These are phyloP conservation scores for Butyriboletus loyo DNA, from an alignment of 768 basidiomycete genomes.

Conservation along the genomic window DNA sequence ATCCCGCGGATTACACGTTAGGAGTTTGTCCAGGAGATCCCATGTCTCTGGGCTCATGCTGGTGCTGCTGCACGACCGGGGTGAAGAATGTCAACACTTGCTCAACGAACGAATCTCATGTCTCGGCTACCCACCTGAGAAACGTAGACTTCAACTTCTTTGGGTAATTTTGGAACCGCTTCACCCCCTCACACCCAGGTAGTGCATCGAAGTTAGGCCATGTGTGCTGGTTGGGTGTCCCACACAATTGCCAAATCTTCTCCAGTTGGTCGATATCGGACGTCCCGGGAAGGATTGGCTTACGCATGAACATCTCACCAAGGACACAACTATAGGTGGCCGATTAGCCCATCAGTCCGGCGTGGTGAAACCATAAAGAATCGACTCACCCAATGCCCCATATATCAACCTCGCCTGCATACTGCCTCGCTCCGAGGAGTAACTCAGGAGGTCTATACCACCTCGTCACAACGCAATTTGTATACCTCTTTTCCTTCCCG, in stretches of 20 bases:
- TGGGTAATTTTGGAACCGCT: conserved; percentile 51
- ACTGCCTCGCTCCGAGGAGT: conserved; percentile 81
- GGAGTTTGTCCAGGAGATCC: conserved; percentile 78
- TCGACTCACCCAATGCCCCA: conserved; percentile 89
- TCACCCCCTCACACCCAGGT: conserved; percentile 79
- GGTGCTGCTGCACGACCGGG: conserved; percentile 12
- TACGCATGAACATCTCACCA: conserved; percentile 92
- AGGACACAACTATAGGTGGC: conserved; percentile 69
- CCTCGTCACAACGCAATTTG: conserved; percentile 91
- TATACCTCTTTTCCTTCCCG: conserved; percentile 71
- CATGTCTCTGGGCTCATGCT: conserved; percentile 72
- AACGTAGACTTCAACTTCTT: conserved; percentile 57
- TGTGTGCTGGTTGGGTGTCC: conserved; percentile 76
- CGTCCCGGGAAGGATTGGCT: conserved; percentile 83
- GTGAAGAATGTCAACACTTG: background rate
- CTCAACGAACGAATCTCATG: background rate
- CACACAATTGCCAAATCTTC: conserved; percentile 88
- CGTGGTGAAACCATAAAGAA: background rate
- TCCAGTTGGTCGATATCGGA: conserved; percentile 91
- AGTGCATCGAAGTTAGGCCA: conserved; percentile 77
- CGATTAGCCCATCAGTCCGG: conserved; percentile 1
- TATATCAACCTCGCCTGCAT: conserved; percentile 93
- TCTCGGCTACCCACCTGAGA: conserved; percentile 49
- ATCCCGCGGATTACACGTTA: conserved; percentile 79
- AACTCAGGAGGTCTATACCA: conserved; percentile 97